Base-by-base conservation (phyloP, 2,329 filamentous ascomycete genomes). In the Thelonectria blattea region DNA sequence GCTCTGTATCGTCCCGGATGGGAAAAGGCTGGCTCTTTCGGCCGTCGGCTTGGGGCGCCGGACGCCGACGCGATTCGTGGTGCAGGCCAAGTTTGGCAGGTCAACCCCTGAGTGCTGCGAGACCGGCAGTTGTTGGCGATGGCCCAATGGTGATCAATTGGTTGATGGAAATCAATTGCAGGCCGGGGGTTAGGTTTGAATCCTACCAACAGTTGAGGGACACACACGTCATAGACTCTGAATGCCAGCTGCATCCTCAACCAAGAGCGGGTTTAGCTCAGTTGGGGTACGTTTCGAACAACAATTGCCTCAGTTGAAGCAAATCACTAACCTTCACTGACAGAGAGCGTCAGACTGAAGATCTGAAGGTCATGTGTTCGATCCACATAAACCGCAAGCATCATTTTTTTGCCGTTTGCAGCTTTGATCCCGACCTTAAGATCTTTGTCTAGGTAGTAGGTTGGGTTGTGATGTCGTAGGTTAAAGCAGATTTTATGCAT, bases 341-440 rank as follows among this genome's bases (percentile, higher is more conserved):
- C 51, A 53, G 49, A 49, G 43, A 55, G 52, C 52, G 52, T 55
- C 52, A 55, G 52, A 55, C 52, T 55, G 52, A 55, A 55, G 52
- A 56, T 56, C 54, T 56, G 54, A 56, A 56, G 54, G 54, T 56
- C 54, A n/a, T 56, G 54, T 56, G 54, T 56, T 56, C 54, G 54
- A 56, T 56, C 54, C 54, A 56, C 54, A 56, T n/a, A 56, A 56
- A 56, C 54, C 54, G 54, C 54, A 56, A 24, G 17, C 46, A 5
- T 34, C 22, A 49, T 6, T 37, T 56, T 56, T 43, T 47, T 27
- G 10, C 43, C 12, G 7, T 47, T 47, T 15, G 22, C 6, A 24
- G 22, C 22, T 24, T 3, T 6, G 22, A 24, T 4, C 22, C 22
- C 22, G 22, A 6, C 3, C 6, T 3, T 4, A 24, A 24, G 22